A percentile compares a stretch with the other conserved stretches of the same genome.
phyloP scores from a whole-genome alignment of 805 yeast species.

The Kodamaea neixiangensis region DNA sequence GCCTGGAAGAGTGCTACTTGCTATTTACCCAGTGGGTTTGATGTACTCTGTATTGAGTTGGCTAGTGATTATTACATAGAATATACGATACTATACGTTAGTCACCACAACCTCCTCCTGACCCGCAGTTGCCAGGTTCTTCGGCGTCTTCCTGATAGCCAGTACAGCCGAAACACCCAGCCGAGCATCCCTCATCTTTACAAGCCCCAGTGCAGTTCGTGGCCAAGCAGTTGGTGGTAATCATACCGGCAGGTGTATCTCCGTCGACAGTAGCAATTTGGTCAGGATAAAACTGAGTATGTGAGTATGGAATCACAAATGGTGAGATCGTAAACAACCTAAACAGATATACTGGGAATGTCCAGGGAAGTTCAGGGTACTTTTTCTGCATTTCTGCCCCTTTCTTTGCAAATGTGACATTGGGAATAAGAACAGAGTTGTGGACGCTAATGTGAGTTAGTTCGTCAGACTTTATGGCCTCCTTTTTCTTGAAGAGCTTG shows the following conservation, averaged over 20 bases:
- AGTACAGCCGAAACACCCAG: not conserved
- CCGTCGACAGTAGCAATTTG: not conserved
- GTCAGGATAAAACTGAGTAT: not conserved
- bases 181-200: not conserved
- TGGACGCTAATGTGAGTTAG: slow-evolving; percentile 13
- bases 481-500: not conserved
- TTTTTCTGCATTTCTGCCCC: not conserved
- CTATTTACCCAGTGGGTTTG: slow-evolving; percentile 65
- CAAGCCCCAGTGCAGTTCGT: not conserved
- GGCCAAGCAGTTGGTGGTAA: not conserved
- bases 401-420: not conserved
- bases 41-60: slow-evolving; percentile 65
- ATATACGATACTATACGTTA: not conserved
- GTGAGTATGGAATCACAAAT: not conserved
- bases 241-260: not conserved
- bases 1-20: slow-evolving; percentile 60
- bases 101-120: slow-evolving; percentile 4
- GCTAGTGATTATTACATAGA: slow-evolving; percentile 60
- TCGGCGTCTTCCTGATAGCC: not conserved
- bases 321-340: not conserved
- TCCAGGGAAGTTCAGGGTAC: slow-evolving; percentile 1
- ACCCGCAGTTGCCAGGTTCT: not conserved
- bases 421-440: not conserved
- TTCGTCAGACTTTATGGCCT: slow-evolving; percentile 16
- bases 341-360: not conserved